Evolutionary conservation across 2,329 filamentous ascomycete species (phyloP), one percentile per base, ranked within the genome.

Genomic region (Trichoderma koningii): DNA sequence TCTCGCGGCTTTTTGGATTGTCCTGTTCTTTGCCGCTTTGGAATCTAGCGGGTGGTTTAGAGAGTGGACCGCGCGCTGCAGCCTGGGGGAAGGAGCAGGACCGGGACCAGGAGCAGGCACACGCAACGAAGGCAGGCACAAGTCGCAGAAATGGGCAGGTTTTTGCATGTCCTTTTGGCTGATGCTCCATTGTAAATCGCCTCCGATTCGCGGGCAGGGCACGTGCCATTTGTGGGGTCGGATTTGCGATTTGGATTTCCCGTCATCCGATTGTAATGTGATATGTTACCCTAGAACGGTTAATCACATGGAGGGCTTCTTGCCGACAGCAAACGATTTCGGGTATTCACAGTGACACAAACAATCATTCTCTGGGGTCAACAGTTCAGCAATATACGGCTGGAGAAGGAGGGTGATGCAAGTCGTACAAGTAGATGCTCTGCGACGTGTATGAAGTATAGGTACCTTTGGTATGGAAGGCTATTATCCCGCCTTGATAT

Each of bases 141-240:
- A 38, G 34, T 14, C 34, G 34, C 28, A 30, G 26, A 26, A 51
- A 14, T 30, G 34, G 34, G 51, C 52, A 45, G 55, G 26, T 45
- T 56, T 45, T 34, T 23, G 9, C 23, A 17, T 23, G 28, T 12
- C 5, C 34, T 19, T n/a, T 38, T 10, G 12, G 12, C 1, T 1
- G 5, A n/a, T 0, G 50, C 28, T 21, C 50, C 50, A 52, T 28
- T 38, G 14, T 14, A 52, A 52, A 34, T 52, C 26, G 23, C 6
- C 60, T 63, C 60, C 60, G 50, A 63, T 63, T 63, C 60, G 60
- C 50, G 50, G 60, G 7, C 42, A 15, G 50, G 7, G 60, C 60
- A 63, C 50, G 60, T 63, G 60, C 60, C 50, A 38, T 26, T 17
- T 28, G 60, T 47, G 50, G 59, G 38, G 59, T 51, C 59, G 21